These are phyloP conservation scores for Lactifluus echinatus DNA, from an alignment of 768 basidiomycete species.

Conservation along the genomic window DNA sequence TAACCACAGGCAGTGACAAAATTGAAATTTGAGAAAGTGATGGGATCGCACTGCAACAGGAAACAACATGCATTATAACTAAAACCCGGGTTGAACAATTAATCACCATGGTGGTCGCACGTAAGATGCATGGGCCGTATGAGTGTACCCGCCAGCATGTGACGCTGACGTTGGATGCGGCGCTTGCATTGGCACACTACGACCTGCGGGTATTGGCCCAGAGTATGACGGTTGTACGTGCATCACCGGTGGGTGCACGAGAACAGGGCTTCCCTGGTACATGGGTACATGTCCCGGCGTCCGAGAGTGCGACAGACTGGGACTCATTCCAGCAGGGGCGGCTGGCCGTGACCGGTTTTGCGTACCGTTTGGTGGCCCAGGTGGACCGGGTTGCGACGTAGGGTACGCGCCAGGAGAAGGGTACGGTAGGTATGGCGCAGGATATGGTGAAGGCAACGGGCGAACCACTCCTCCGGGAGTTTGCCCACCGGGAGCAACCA, in stretches of 20 bases:
- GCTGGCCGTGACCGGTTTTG: conserved; percentile 33
- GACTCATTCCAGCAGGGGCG: conserved; percentile 47
- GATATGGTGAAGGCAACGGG: conserved; percentile 52
- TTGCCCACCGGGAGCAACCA: conserved; percentile 44
- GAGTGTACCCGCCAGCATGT: conserved; percentile 12
- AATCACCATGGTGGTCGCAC: conserved; percentile 7
- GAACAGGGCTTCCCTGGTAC: conserved; percentile 60
- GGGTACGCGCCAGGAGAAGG: conserved; percentile 43
- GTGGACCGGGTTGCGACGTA: conserved; percentile 34
- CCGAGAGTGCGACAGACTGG: conserved; percentile 46
- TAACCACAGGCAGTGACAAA: background rate
- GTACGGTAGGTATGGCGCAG: conserved; percentile 57
- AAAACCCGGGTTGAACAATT: background rate
- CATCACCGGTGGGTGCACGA: conserved; percentile 44
- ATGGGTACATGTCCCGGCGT: conserved; percentile 32
- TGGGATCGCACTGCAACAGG: background rate
- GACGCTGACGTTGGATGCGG: conserved; percentile 28
- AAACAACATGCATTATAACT: conserved; percentile 2
- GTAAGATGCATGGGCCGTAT: conserved; percentile 7
- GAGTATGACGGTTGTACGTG: conserved; percentile 30
- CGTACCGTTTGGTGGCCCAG: conserved; percentile 30
- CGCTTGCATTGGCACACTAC: conserved; percentile 34
- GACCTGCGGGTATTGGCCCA: conserved; percentile 26
- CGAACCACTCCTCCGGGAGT: conserved; percentile 46
- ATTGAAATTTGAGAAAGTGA: background rate